These are phyloP conservation scores for Didymella pomorum DNA, from an alignment of 2,329 filamentous ascomycete species.

Conservation along the genomic window DNA sequence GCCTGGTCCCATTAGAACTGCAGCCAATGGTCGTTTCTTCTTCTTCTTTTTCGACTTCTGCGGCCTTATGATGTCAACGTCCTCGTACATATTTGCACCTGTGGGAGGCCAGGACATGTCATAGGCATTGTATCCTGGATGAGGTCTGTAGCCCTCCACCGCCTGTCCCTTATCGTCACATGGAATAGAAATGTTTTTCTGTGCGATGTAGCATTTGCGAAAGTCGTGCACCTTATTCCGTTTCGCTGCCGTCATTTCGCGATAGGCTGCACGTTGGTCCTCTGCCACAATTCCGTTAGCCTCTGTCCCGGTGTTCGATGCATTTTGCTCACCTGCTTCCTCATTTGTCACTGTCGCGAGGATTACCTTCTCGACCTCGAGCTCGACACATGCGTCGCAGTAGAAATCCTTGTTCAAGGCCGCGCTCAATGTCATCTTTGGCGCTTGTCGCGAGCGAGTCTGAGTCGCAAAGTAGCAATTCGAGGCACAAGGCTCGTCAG, in stretches of 20 bases:
- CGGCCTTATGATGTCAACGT: constrained; percentile 6
- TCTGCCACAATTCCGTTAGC: no score
- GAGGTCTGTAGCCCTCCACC: background rate
- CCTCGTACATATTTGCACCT: constrained; percentile 27
- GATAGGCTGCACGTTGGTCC: no score
- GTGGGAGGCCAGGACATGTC: constrained; percentile 12
- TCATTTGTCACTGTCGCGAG: background rate
- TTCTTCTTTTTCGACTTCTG: background rate
- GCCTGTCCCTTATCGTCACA: constrained; percentile 17
- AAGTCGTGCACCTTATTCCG: constrained; percentile 13
- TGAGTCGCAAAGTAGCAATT: background rate
- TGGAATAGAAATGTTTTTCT: constrained; percentile 18
- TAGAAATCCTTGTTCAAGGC: background rate
- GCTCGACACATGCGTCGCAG: constrained; percentile 3
- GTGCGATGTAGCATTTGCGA: constrained; percentile 25
- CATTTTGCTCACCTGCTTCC: background rate
- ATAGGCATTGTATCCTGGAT: no score
- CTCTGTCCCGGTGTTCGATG: no score
- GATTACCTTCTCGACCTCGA: no score
- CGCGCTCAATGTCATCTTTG: background rate
- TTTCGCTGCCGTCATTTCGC: no score
- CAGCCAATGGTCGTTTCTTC: no score
- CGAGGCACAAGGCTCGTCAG: background rate
- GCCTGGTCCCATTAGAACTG: background rate
- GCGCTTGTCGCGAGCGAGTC: background rate